A percentile compares a stretch with the other conserved stretches of the same genome.
Evolutionary conservation across 208 protist genomes (phyloP).

Genomic region (Wallacemonas sp.): DNA sequence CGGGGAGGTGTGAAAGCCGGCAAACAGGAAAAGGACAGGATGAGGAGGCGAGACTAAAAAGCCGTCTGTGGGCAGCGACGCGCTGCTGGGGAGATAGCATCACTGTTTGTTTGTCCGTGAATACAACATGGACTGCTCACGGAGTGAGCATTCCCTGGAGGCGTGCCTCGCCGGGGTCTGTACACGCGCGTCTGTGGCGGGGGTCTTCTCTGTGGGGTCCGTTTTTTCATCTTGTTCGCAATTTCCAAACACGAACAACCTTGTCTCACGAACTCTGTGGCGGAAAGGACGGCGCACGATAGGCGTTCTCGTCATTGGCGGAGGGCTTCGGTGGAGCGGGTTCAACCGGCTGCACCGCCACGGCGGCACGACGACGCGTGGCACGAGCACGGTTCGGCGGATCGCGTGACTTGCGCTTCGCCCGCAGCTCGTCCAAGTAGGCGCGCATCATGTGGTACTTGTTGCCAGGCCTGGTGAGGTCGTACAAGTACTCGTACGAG

Average conservation of each 20-base stretch:
- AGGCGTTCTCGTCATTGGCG: not conserved
- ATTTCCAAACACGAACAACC: not conserved
- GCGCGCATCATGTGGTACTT: constrained; percentile 81
- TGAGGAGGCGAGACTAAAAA: not conserved
- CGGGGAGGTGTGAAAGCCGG: not conserved
- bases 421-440: constrained; percentile 66
- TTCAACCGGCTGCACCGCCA: too few relatives aligned
- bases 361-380: too few relatives aligned
- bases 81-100: too few relatives aligned
- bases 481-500: constrained; percentile 83
- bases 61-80: too few relatives aligned
- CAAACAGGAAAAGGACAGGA: not conserved
- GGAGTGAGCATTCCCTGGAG: too few relatives aligned
- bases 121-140: too few relatives aligned
- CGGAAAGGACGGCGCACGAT: constrained; percentile 1
- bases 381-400: constrained; percentile 65
- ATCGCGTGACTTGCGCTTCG: constrained; percentile 59
- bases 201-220: too few relatives aligned
- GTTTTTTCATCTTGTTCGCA: too few relatives aligned
- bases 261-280: not conserved
- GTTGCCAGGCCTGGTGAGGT: constrained; percentile 43
- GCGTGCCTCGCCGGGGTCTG: too few relatives aligned
- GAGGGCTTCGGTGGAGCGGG: not conserved
- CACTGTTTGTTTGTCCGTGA: too few relatives aligned
- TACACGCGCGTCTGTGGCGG: too few relatives aligned